Evolutionary conservation across 345 rosid species (phyloP), one percentile per base, ranked within the genome.

Genomic region (Camelina neglecta): DNA sequence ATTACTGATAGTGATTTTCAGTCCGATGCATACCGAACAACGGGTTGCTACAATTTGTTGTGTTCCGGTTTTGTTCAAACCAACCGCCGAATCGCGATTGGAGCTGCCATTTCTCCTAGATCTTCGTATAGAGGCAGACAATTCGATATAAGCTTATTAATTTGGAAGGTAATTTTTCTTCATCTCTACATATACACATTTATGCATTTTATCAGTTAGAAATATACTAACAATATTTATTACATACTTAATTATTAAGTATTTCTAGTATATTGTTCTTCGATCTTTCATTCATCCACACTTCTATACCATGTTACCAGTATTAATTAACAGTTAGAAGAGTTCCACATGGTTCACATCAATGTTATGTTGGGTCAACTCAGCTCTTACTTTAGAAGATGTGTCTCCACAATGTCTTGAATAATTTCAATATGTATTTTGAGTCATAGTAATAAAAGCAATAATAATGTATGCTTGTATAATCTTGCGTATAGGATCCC

Each of bases 1-100:
- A 26, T 26, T 72, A 36, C 7, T 33, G 59, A 31, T 60, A 41
- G 47, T 76, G 59, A 29, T 72, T 54, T 75, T 66, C 92, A 96
- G 99, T 84, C 82, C 0, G 99, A 96, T 75, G 94, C 99, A 12
- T 96, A 96, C 66, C 99, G 89, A 78, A 81, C 95, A 24, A 96
- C 98, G 0, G 99, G 99, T 13, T 96, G 99, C 86, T 96, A 93
- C 81, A 96, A 96, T 82, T 78, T 93, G 84, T 76, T 93, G 5
- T 96, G 99, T 69, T 91, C 99, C 2, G 99, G 99, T 36, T 96
- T 96, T 38, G 89, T 96, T 26, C 99, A 96, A 77, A 96, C 99
- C 33, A 92, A 89, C 75, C 86, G 80, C 16, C 67, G 84, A 79
- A 84, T 96, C 42, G 98, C 98, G 7, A 87, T 96, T 2, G 99